Percentiles rank a stretch among this genome's conserved stretches.
Evolutionary conservation across 805 yeast species (phyloP).

Genomic region (Candida ficus): DNA sequence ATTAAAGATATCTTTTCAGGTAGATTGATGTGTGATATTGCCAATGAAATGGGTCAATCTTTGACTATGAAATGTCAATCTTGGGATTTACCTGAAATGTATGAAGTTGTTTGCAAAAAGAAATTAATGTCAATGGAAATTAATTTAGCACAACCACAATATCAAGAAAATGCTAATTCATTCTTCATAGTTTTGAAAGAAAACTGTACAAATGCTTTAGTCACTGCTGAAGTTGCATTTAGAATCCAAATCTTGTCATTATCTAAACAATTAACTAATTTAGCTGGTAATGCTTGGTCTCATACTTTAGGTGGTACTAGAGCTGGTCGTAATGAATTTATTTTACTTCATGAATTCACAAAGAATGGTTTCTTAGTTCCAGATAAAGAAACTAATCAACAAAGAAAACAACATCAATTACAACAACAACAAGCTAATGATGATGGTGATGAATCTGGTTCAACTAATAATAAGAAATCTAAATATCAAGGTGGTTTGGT

Average conservation of each 20-base stretch:
- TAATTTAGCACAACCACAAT: constrained; percentile 62
- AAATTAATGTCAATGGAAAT: constrained; percentile 61
- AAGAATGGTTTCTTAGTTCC: constrained; percentile 81
- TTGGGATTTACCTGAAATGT: constrained; percentile 94
- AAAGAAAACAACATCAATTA: constrained; percentile 31
- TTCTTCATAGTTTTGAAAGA: constrained; percentile 68
- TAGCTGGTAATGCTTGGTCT: constrained; percentile 98
- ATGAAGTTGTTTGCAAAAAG: constrained; percentile 65
- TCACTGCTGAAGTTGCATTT: constrained; percentile 75
- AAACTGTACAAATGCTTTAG: constrained; percentile 57
- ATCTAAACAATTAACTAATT: constrained; percentile 83
- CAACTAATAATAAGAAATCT: constrained; percentile 56
- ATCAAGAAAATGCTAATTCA: constrained; percentile 60
- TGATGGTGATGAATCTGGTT: constrained; percentile 37
- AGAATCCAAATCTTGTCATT: constrained; percentile 80
- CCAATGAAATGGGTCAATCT: constrained; percentile 93
- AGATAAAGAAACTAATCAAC: constrained; percentile 56
- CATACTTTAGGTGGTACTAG: constrained; percentile 92
- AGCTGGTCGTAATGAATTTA: constrained; percentile 92
- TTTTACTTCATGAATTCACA: constrained; percentile 86
- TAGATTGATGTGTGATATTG: constrained; percentile 84
- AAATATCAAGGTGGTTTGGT: constrained; percentile 92
- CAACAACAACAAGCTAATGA: constrained; percentile 23
- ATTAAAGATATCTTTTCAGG: constrained; percentile 77
- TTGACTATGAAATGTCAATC: constrained; percentile 87